Percentiles rank a stretch among this genome's conserved stretches.
Evolutionary conservation across 2,329 filamentous ascomycete genomes (phyloP).

Genomic region (Thielaviopsis euricoi): DNA sequence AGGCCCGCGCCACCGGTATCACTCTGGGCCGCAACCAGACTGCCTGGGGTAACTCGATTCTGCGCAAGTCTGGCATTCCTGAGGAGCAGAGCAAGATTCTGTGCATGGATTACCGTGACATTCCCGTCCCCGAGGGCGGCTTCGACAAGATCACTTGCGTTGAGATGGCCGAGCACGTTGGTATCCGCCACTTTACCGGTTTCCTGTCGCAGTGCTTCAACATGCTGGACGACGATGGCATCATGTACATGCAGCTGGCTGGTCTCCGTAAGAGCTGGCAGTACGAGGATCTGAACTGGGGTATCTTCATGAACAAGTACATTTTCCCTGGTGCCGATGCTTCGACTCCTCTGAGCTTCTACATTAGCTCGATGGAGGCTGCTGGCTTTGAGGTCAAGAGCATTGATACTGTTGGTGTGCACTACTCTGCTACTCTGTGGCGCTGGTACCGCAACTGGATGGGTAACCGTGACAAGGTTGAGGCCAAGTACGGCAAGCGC

Average conservation of each 20-base stretch:
- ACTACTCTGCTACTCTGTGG: conserved; percentile 95
- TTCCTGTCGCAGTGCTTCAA: conserved; percentile 82
- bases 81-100: conserved; percentile 84
- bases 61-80: conserved; percentile 64
- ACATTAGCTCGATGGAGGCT: conserved; percentile 69
- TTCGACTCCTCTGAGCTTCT: conserved; percentile 79
- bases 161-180: conserved; percentile 98
- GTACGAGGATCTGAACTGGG: conserved; percentile 96
- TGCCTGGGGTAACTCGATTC: conserved; percentile 83
- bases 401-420: conserved; percentile 85
- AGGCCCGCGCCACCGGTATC: conserved; percentile 69
- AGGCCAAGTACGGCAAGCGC: conserved; percentile 83
- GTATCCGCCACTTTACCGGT: conserved; percentile 66
- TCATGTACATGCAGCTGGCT: conserved; percentile 91
- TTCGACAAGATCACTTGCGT: conserved; percentile 86
- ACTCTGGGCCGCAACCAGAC: conserved; percentile 94
- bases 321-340: conserved; percentile 95
- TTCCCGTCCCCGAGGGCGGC: conserved; percentile 36
- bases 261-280: conserved; percentile 92
- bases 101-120: conserved; percentile 96
- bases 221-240: conserved; percentile 92
- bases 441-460: conserved; percentile 99
- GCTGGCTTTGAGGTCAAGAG: conserved; percentile 71
- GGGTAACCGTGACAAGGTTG: conserved; percentile 78
- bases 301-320: conserved; percentile 99